Evolutionary conservation across 352 stramenopile species (phyloP).

Genomic region (Albugo candida): DNA sequence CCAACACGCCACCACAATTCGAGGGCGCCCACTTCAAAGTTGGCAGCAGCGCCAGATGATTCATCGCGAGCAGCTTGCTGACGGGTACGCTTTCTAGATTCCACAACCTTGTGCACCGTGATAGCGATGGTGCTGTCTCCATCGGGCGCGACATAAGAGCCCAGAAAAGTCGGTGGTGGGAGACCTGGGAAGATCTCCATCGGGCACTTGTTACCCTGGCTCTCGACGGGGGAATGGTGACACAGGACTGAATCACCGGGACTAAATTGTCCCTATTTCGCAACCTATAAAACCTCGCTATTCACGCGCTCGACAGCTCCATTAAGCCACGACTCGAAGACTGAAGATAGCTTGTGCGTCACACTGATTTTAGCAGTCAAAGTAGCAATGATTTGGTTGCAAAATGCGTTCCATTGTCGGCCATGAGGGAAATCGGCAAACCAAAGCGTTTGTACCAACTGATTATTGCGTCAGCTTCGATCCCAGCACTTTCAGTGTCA

Average conservation of each 20-base stretch:
- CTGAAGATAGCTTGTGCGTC: constrained; percentile 2
- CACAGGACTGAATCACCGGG: constrained; percentile 3
- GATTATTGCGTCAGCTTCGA: constrained; percentile 4
- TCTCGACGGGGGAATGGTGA: constrained; percentile 3
- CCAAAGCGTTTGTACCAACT: constrained; percentile 11
- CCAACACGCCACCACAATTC: constrained; percentile 12
- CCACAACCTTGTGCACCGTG: background rate
- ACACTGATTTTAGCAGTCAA: background rate
- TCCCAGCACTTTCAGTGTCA: background rate
- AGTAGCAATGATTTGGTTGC: constrained; percentile 14
- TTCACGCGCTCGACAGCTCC: constrained; percentile 9
- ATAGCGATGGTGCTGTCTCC: no score
- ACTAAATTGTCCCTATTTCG: constrained; percentile 6
- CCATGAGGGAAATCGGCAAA: constrained; percentile 3
- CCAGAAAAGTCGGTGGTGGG: background rate
- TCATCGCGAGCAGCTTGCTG: background rate
- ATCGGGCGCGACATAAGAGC: background rate
- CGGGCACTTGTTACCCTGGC: constrained; percentile 1
- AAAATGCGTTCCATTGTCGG: constrained; percentile 10
- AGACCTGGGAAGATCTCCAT: constrained; percentile 9
- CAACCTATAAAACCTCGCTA: constrained; percentile 6
- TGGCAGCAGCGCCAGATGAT: background rate
- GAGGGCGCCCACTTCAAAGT: constrained; percentile 5
- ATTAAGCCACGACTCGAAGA: constrained; percentile 9
- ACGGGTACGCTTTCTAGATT: background rate